Percentiles rank a stretch among this genome's conserved stretches.
phyloP scores from a whole-genome alignment of 2,329 filamentous ascomycete genomes.

The Biscogniauxia sp. region DNA sequence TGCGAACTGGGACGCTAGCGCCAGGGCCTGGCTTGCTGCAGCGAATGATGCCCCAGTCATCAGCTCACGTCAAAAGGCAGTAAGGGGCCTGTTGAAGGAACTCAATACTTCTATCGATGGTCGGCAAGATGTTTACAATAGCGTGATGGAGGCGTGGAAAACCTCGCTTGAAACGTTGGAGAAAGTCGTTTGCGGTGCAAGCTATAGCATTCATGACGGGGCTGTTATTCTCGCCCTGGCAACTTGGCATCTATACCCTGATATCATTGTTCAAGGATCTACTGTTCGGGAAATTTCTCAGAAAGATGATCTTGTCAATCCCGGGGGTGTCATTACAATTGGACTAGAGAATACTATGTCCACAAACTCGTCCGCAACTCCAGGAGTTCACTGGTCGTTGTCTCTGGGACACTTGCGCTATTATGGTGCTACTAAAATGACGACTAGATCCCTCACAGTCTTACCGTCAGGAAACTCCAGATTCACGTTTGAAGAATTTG shows the following conservation, averaged over 20 bases:
- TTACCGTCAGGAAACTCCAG: constrained; percentile 4
- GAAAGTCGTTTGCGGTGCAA: constrained; percentile 5
- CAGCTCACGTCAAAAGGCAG: neutral
- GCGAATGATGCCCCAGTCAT: constrained; percentile 7
- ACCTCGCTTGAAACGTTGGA: constrained; percentile 8
- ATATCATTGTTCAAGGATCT: constrained; percentile 1
- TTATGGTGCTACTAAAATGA: neutral
- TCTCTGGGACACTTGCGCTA: constrained; percentile 9
- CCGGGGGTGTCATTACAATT: constrained; percentile 4
- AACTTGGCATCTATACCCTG: constrained; percentile 10
- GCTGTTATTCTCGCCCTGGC: constrained; percentile 3
- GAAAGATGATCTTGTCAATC: constrained; percentile 1
- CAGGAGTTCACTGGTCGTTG: constrained; percentile 11
- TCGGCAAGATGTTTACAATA: constrained; percentile 6
- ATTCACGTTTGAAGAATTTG: constrained; percentile 6
- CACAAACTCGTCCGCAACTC: neutral
- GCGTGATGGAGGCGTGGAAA: constrained; percentile 8
- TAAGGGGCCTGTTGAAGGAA: constrained; percentile 1
- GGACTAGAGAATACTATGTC: neutral
- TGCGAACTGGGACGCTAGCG: constrained; percentile 11
- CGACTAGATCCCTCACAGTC: neutral
- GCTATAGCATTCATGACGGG: constrained; percentile 5
- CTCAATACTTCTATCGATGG: constrained; percentile 1
- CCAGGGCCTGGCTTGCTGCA: constrained; percentile 9
- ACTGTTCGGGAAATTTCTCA: neutral